Conservation (phyloP, 768 basidiomycete genomes). For the Leccinum boreale region DNA sequence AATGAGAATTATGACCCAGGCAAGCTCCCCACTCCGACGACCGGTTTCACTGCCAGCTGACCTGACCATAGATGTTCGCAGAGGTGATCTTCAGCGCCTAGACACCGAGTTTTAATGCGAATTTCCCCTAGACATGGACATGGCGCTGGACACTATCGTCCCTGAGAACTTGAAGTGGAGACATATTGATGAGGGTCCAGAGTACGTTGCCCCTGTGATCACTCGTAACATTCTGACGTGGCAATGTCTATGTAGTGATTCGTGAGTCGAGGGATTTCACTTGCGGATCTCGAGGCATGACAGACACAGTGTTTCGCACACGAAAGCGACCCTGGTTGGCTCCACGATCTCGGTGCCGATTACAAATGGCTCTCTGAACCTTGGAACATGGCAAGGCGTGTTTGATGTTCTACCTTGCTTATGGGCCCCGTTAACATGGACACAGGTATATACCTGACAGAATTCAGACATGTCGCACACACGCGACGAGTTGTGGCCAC, state of each 20-base stretch:
- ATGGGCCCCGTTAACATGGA: slow-evolving; percentile 1
- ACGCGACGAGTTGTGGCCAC: slow-evolving; percentile 75
- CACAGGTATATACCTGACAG: slow-evolving; percentile 80
- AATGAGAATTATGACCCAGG: slow-evolving; percentile 91
- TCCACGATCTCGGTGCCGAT: slow-evolving; percentile 82
- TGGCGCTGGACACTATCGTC: slow-evolving; percentile 87
- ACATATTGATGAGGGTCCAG: slow-evolving; percentile 90
- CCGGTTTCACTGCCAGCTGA: slow-evolving; percentile 2
- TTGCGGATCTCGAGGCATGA: not conserved
- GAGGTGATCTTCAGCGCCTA: slow-evolving; percentile 32
- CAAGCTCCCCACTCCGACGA: slow-evolving; percentile 25
- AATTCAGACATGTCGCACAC: slow-evolving; percentile 72
- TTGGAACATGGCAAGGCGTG: slow-evolving; percentile 92
- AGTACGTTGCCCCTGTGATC: slow-evolving; percentile 45
- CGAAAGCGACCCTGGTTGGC: slow-evolving; percentile 84
- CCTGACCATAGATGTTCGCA: slow-evolving; percentile 38
- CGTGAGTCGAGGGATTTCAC: slow-evolving; percentile 44
- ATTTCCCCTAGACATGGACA: slow-evolving; percentile 75
- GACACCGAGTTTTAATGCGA: slow-evolving; percentile 19
- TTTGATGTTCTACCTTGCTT: not conserved
- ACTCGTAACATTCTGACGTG: slow-evolving; percentile 1
- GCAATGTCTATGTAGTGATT: slow-evolving; percentile 51
- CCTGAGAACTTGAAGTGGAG: slow-evolving; percentile 80
- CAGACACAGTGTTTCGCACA: slow-evolving; percentile 72
- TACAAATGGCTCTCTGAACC: slow-evolving; percentile 67